Base-by-base conservation (phyloP, 495 filamentous ascomycete species). In the Penicillium salamii region DNA sequence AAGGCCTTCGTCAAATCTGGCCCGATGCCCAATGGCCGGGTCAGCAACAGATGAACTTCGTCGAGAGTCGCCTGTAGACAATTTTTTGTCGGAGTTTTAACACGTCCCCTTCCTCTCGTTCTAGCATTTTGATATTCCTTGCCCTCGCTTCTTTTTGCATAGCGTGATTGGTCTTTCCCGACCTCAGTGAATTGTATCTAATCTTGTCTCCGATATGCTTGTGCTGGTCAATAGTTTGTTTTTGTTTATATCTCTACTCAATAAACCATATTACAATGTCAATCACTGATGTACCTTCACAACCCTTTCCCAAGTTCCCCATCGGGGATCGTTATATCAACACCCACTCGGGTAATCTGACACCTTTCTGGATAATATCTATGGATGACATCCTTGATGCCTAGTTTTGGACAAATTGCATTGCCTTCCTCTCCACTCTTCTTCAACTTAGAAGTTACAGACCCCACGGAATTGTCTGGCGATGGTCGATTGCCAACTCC, bases 1-100 rank as follows among this genome's bases (percentile, higher is more conserved):
- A 96, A 63, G 90, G 87, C 18, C 83, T 96, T 58, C 78, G 81
- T 42, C 75, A 82, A 40, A 81, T 96, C 45, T 96, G 90, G 90
- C 90, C 90, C 0, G 86, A 91, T 55, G 80, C 81, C 7, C 80
- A 86, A 57, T 93, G 87, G 87, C 87, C 85, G 7, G 80, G 83
- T 32, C 85, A 89, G 61, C 73, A 81, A 50, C 79, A 82, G 34
- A 67, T 79, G 62, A 77, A 78, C 48, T 79, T 78, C 15, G 72
- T 87, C 33, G 84, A 87, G 57, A 85, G 80, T 54, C 74, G 79
- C 28, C 63, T 87, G 49, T 87, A 68, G 37, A 31, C 9, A 6
- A n/a, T 28, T 4, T 35, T 9, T 33, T 23, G 39, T 26, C 29
- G 1, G 14, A 31, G 23, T 26, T 35, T 42, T 5, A 29, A 23